A percentile compares a stretch with the other conserved stretches of the same genome.
Evolutionary conservation across 352 stramenopile genomes (phyloP).

Genomic region (Globisporangium barbulae): DNA sequence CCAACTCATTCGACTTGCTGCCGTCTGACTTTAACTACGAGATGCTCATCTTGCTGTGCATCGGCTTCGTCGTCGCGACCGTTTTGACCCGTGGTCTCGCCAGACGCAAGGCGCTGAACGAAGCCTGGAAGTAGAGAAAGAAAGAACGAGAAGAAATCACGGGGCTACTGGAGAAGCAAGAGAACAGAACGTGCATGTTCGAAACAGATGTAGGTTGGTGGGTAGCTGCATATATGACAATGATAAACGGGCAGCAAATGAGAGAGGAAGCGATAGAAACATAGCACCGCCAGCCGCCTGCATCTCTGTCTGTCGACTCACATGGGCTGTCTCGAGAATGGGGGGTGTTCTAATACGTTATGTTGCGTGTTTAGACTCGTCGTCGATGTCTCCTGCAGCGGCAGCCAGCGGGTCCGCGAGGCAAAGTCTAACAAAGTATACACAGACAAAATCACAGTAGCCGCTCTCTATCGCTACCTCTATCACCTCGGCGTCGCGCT

Average conservation of each 20-base stretch:
- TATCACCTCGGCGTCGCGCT: slow-evolving; percentile 35
- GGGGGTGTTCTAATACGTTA: slow-evolving; percentile 7
- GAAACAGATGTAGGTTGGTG: slow-evolving; percentile 1
- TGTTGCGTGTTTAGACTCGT: slow-evolving; percentile 5
- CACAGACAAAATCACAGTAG: slow-evolving; percentile 62
- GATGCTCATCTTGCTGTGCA: slow-evolving; percentile 90
- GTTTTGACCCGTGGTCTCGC: slow-evolving; percentile 63
- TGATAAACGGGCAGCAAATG: slow-evolving; percentile 11
- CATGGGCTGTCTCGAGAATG: not conserved
- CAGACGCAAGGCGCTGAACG: slow-evolving; percentile 70
- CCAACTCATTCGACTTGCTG: slow-evolving; percentile 95
- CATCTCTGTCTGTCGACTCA: not conserved
- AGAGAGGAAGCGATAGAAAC: slow-evolving; percentile 4
- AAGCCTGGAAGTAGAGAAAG: slow-evolving; percentile 75
- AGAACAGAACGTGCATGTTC: slow-evolving; percentile 9
- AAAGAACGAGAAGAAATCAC: not conserved
- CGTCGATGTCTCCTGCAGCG: not conserved
- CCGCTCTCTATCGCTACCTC: slow-evolving; percentile 69
- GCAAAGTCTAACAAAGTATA: slow-evolving; percentile 48
- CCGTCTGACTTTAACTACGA: slow-evolving; percentile 95
- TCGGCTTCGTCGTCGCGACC: slow-evolving; percentile 81
- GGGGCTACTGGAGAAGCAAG: not conserved
- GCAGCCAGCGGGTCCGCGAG: slow-evolving; percentile 26
- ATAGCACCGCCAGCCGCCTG: not conserved
- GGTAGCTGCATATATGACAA: slow-evolving; percentile 11